Evolutionary conservation across 139 green algal genomes (phyloP), one percentile per base, ranked within the genome.

Genomic region (Chlorella vulgaris): DNA sequence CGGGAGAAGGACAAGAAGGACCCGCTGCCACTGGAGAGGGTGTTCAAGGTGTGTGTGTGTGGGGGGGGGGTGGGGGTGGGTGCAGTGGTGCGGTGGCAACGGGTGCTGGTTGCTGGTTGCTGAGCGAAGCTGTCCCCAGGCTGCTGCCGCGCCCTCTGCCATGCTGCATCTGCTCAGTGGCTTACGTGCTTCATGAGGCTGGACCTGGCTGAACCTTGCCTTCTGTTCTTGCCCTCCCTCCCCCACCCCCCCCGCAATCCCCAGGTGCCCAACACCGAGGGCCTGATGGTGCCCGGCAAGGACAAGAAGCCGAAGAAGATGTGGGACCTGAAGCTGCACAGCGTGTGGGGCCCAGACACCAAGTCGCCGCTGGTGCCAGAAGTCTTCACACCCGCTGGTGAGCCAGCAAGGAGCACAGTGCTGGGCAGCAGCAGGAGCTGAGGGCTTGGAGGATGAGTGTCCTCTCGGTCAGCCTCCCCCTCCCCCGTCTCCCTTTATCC

Each of bases 281-380:
- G 88, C 42, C 28, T 76, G 28, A 50, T 82, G 1, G 80, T 80
- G 31, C n/a, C n/a, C n/a, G 89, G 91, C 83, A 76, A 78, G 47
- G 87, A 76, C 38, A 88, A 90, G 80, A 89, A 91, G 73, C 77
- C 90, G 58, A 95, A 92, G 76, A 93, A 92, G 69, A 91, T 84
- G 43, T 69, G 86, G 42, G 87, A 92, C 60, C 90, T 96, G 10
- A 74, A 78, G 51, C 85, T 97, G 74, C 85, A 96, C 74, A 88
- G 93, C 77, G 71, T 96, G 35, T 98, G 94, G 94, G 94, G 93
- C 51, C 35, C 40, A 19, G 88, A 83, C 0, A 43, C 73, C 55
- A 38, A 66, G 15, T 88, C 88, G 5, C 77, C 63, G 24, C 81
- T 97, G 39, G 35, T 65, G 47, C 88, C 90, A 24, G 86, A 91